Evolutionary conservation across 805 yeast species (phyloP).

Genomic region (Zygotorulaspora chibaensis): DNA sequence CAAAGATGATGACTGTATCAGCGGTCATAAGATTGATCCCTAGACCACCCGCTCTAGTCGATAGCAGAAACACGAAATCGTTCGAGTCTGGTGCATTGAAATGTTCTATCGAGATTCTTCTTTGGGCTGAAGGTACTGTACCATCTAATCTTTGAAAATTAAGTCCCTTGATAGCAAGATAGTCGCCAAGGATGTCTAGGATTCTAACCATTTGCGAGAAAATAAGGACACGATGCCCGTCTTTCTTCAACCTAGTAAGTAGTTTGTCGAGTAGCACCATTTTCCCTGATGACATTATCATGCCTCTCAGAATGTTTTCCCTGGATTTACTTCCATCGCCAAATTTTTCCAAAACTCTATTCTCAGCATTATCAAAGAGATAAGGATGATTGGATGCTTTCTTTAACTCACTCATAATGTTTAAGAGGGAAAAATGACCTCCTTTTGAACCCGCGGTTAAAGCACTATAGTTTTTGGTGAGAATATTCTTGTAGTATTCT

Average conservation of each 20-base stretch:
- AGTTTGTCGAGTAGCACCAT: constrained; percentile 94
- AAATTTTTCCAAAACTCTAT: constrained; percentile 64
- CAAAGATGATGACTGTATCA: constrained; percentile 95
- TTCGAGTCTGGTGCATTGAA: constrained; percentile 90
- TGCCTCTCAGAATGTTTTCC: constrained; percentile 79
- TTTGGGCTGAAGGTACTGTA: constrained; percentile 88
- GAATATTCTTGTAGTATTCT: constrained; percentile 87
- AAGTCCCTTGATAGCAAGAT: constrained; percentile 78
- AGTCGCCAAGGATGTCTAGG: constrained; percentile 92
- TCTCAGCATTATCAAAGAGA: constrained; percentile 89
- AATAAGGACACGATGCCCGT: constrained; percentile 93
- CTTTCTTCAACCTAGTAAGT: constrained; percentile 75
- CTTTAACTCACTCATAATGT: constrained; percentile 92
- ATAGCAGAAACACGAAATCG: constrained; percentile 83
- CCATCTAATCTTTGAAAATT: constrained; percentile 94
- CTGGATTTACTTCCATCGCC: constrained; percentile 56
- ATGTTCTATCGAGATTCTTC: constrained; percentile 93
- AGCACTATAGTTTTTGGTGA: constrained; percentile 89
- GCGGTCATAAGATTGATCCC: constrained; percentile 99
- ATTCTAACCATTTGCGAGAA: constrained; percentile 97
- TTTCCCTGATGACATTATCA: constrained; percentile 97
- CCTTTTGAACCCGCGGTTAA: constrained; percentile 78
- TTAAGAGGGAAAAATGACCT: constrained; percentile 75
- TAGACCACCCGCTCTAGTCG: constrained; percentile 98
- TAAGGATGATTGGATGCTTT: constrained; percentile 98